Evolutionary conservation across 768 basidiomycete genomes (phyloP).

Genomic region (Phaeotremella fagi): DNA sequence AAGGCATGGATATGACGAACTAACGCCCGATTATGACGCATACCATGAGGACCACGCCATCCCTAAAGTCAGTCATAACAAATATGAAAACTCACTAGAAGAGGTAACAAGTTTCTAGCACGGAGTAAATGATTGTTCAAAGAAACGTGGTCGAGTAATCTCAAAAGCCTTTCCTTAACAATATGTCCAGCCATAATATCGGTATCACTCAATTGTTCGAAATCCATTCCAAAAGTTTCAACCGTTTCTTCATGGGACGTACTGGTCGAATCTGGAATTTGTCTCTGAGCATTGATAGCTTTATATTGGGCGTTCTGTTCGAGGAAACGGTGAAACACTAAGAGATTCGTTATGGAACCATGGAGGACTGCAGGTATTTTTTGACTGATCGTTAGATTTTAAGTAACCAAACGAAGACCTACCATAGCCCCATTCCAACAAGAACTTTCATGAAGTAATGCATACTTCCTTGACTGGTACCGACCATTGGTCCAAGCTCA

Average conservation of each 20-base stretch:
- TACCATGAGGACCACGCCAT: conserved; percentile 11
- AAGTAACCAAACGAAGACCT: conserved; percentile 2
- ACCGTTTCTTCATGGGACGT: background rate
- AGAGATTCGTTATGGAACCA: conserved; percentile 29
- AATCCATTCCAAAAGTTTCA: conserved; percentile 12
- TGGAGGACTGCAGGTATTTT: conserved; percentile 30
- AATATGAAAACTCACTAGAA: conserved; percentile 21
- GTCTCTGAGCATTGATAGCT: conserved; percentile 7
- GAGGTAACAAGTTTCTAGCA: conserved; percentile 14
- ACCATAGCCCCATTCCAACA: conserved; percentile 26
- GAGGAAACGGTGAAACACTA: conserved; percentile 31
- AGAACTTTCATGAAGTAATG: conserved; percentile 39
- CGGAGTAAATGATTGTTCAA: conserved; percentile 34
- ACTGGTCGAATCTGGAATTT: conserved; percentile 1
- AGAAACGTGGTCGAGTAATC: conserved; percentile 31
- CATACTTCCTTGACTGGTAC: conserved; percentile 33
- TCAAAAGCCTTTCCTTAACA: conserved; percentile 30
- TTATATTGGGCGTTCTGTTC: conserved; percentile 30
- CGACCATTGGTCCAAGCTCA: conserved; percentile 38
- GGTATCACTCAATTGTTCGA: conserved; percentile 22
- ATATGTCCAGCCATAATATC: conserved; percentile 32
- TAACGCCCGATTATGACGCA: conserved; percentile 25
- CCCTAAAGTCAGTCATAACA: conserved; percentile 18
- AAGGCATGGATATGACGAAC: conserved; percentile 20
- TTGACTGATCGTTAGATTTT: conserved; percentile 23